A percentile compares a stretch with the other conserved stretches of the same genome.
phyloP scores from a whole-genome alignment of 2,329 filamentous ascomycete species.

The Venturia asperata region DNA sequence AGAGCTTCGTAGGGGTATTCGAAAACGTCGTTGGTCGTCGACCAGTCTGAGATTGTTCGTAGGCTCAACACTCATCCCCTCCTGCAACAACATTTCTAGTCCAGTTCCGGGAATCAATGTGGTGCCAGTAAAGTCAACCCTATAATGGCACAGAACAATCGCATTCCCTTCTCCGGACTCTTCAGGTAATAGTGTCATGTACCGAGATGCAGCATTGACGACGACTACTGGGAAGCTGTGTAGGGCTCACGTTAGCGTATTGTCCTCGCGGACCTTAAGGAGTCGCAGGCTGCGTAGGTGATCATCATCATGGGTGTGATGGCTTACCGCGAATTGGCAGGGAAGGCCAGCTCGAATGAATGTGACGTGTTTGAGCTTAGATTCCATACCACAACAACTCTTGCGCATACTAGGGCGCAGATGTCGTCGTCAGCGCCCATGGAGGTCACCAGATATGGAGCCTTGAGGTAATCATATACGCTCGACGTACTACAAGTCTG shows the following conservation, averaged over 20 bases:
- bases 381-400: slow-evolving; percentile 1
- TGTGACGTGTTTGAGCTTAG: not conserved
- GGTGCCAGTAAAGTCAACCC: slow-evolving; percentile 10
- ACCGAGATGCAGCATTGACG: not conserved
- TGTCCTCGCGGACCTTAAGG: not conserved
- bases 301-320: not conserved
- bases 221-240: not conserved
- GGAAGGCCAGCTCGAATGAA: not conserved
- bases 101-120: slow-evolving; percentile 7
- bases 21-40: not conserved
- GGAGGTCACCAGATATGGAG: not conserved
- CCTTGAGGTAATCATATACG: not conserved
- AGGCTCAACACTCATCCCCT: slow-evolving; percentile 8
- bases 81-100: not conserved
- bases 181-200: slow-evolving; percentile 11
- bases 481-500: not conserved
- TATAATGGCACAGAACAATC: not conserved
- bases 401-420: not conserved
- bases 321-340: slow-evolving; percentile 11
- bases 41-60: slow-evolving; percentile 5
- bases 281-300: not conserved
- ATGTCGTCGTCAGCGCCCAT: not conserved
- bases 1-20: slow-evolving; percentile 7
- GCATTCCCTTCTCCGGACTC: not conserved
- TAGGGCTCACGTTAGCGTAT: not conserved